Conservation (phyloP, 202 grass and related monocot species). For the Sporobolus alterniflorus region DNA sequence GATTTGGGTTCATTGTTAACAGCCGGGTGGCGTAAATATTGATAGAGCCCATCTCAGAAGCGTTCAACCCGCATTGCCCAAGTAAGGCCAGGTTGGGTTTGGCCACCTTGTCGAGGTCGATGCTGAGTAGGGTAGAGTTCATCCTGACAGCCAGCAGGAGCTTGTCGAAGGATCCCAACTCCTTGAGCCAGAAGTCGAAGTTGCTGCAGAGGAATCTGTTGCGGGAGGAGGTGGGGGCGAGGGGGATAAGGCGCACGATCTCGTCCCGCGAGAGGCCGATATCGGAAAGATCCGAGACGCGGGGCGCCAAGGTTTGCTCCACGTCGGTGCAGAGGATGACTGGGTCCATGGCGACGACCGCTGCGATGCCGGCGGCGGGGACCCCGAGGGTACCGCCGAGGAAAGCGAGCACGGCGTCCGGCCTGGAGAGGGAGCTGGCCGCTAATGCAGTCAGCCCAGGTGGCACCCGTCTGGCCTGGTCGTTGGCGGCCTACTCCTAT, state of each 20-base stretch:
- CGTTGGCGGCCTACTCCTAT: too few relatives aligned
- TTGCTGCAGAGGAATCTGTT: neutral
- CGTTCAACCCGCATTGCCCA: slow-evolving; percentile 40
- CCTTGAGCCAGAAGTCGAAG: slow-evolving; percentile 37
- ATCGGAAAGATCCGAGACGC: slow-evolving; percentile 21
- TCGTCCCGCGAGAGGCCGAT: slow-evolving; percentile 38
- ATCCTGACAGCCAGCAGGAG: slow-evolving; percentile 15
- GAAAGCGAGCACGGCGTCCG: slow-evolving; percentile 52
- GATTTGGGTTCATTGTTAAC: slow-evolving; percentile 22
- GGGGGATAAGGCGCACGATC: slow-evolving; percentile 28
- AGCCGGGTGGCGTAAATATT: neutral
- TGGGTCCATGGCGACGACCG: neutral
- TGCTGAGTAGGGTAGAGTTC: neutral
- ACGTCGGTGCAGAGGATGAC: slow-evolving; percentile 35
- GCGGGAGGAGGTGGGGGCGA: neutral
- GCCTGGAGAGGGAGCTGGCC: slow-evolving; percentile 41
- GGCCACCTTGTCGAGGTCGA: slow-evolving; percentile 29
- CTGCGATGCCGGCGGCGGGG: neutral
- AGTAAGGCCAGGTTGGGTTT: slow-evolving; percentile 57
- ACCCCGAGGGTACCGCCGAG: slow-evolving; percentile 26
- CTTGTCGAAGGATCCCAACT: slow-evolving; percentile 38
- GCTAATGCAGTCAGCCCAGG: too few relatives aligned
- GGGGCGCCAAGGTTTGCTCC: slow-evolving; percentile 37
- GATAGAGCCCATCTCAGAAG: neutral
- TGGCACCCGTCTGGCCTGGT: too few relatives aligned